These are phyloP conservation scores for Blastocystis sp. DNA, from an alignment of 352 stramenopile genomes.

Conservation along the genomic window DNA sequence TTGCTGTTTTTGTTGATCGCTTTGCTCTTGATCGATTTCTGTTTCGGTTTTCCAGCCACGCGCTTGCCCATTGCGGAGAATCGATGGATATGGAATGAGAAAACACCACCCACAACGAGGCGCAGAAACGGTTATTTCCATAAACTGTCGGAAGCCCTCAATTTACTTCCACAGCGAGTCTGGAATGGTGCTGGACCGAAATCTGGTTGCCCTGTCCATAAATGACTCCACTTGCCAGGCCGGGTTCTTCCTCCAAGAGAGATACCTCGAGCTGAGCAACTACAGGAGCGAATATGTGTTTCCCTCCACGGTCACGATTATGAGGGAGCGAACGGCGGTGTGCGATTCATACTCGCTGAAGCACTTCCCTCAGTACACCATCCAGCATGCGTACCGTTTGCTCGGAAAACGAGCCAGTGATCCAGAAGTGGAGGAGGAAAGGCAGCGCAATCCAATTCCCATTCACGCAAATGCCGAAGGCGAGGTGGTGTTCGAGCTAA, in stretches of 20 bases:
- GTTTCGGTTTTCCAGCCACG: slow-evolving; percentile 72
- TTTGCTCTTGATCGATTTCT: slow-evolving; percentile 75
- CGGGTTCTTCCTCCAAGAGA: no score
- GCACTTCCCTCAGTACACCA: background rate
- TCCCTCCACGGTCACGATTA: slow-evolving; percentile 28
- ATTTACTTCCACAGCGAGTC: no score
- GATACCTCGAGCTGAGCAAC: no score
- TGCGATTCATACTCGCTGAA: background rate
- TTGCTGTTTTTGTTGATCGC: slow-evolving; percentile 77
- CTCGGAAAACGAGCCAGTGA: background rate
- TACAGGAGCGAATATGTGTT: background rate
- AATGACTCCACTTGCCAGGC: no score
- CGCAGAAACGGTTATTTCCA: no score
- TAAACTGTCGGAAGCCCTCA: no score
- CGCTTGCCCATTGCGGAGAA: slow-evolving; percentile 70
- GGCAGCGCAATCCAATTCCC: background rate
- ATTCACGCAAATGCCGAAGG: background rate
- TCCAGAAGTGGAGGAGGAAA: slow-evolving; percentile 23
- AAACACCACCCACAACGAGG: background rate
- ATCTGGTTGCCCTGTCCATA: no score
- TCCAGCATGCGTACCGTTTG: background rate
- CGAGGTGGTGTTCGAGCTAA: slow-evolving; percentile 7
- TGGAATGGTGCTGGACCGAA: no score
- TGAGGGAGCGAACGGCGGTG: background rate
- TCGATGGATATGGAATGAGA: slow-evolving; percentile 20